Evolutionary conservation across 352 stramenopile species (phyloP), one percentile per base, ranked within the genome.

Genomic region (Nothophytophthora sp.): DNA sequence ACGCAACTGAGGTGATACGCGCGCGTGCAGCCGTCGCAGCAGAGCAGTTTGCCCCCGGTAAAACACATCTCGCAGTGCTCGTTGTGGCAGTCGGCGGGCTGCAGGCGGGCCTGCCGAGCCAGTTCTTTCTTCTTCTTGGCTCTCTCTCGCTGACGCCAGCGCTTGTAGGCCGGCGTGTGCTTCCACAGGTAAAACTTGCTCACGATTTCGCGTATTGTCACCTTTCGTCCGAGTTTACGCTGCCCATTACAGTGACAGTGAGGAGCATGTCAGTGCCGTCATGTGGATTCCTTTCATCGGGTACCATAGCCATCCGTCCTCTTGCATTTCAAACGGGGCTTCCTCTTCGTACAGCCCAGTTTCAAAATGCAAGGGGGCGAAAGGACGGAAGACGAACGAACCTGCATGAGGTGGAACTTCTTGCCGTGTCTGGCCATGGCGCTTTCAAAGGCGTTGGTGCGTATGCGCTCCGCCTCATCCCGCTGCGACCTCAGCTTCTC

Each of bases 1-100:
- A 91, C 77, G 61, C 81, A 91, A 48, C 78, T 85, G 29, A 89
- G 80, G 48, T 92, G 81, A 40, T 80, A 92, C 15, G 81, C 78
- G 38, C 81, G 78, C 47, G 85, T 72, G 52, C 81, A 92, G 38
- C 81, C 81, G 39, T 92, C 81, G 27, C 81, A 92, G 47, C 78
- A 90, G 22, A 92, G 57, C 33, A 92, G 38, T 44, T 88, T 74
- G 45, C 81, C 79, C 15, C 70, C 79, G 12, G 78, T 88, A 35
- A 73, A 80, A 54, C 81, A 91, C 20, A 83, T 51, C 55, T 84
- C 77, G 40, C 81, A 91, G 57, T 79, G 73, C 55, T 89, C 77
- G 46, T 85, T 74, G 62, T 91, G 76, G 41, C 82, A 81, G 39
- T 88, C 77, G 13, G 65, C 32, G 58, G 18, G 55, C 32, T 33